Conservation (phyloP, 2,329 filamentous ascomycete species). For the Penicillium sp. region DNA sequence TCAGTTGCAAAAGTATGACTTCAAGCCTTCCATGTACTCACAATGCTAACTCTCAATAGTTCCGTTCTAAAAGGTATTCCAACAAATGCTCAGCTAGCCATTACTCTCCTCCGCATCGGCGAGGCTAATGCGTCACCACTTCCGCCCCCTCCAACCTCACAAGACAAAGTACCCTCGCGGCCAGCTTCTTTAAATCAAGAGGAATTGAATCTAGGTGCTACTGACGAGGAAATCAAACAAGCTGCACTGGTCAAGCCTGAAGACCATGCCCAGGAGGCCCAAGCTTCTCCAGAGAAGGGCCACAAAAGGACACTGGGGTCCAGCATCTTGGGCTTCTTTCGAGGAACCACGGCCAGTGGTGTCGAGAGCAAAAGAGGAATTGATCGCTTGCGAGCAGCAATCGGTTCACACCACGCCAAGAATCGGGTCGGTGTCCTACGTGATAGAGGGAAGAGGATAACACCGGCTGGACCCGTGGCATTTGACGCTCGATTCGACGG, state of each 20-base stretch:
- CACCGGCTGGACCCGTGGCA: constrained; percentile 57
- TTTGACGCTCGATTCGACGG: constrained; percentile 64
- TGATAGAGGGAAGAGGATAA: constrained; percentile 30
- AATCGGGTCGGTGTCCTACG: constrained; percentile 63
- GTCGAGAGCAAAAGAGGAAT: constrained; percentile 64
- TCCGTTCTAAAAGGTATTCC: constrained; percentile 72
- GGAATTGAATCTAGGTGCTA: constrained; percentile 53
- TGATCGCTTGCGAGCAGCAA: constrained; percentile 60
- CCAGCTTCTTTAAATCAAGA: constrained; percentile 47
- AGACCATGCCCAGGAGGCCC: constrained; percentile 5
- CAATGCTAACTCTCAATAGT: constrained; percentile 25
- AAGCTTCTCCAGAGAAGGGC: neutral
- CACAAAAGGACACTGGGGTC: constrained; percentile 34
- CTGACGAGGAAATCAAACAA: constrained; percentile 55
- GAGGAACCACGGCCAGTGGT: constrained; percentile 59
- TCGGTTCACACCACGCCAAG: constrained; percentile 54
- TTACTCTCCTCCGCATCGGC: constrained; percentile 72
- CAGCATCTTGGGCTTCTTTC: constrained; percentile 57
- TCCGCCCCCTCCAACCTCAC: constrained; percentile 50
- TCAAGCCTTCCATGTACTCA: too few species aligned
- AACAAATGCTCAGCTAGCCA: constrained; percentile 73
- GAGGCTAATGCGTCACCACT: constrained; percentile 73
- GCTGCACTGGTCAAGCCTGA: constrained; percentile 51
- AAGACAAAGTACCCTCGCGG: constrained; percentile 41
- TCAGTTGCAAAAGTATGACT: constrained; percentile 54